Evolutionary conservation across 768 basidiomycete genomes (phyloP).

Genomic region (Panaeolus cyanescens): DNA sequence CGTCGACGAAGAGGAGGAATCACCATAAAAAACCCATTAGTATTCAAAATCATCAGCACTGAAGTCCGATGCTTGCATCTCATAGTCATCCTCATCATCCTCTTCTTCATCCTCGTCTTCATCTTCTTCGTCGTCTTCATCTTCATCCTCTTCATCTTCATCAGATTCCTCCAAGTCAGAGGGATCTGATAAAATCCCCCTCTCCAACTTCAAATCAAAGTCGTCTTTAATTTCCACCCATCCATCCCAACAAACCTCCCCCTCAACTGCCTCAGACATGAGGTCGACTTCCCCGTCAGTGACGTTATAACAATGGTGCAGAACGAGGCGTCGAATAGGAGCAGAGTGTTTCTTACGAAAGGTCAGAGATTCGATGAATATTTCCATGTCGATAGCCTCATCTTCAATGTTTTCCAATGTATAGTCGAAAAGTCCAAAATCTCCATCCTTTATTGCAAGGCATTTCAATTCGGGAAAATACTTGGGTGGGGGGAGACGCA

Average conservation of each 20-base stretch:
- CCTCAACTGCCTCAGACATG: neutral
- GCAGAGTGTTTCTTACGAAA: neutral
- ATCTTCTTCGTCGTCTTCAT: neutral
- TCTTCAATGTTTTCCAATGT: neutral
- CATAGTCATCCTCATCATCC: neutral
- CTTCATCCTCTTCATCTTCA: neutral
- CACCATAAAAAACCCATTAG: too few species aligned
- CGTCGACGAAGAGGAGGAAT: too few species aligned
- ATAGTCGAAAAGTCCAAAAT: neutral
- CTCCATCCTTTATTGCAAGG: neutral
- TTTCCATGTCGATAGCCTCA: neutral
- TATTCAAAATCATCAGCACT: too few species aligned
- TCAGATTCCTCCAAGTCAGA: neutral
- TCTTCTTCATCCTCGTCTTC: neutral
- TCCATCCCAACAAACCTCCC: neutral
- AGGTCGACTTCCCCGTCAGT: neutral
- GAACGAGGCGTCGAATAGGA: neutral
- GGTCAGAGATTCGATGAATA: neutral
- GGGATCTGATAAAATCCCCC: neutral
- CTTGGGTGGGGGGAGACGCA: neutral
- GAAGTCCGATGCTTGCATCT: neutral
- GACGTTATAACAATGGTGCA: neutral
- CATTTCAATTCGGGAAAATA: neutral
- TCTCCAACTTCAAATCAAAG: neutral
- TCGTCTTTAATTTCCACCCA: neutral